A percentile compares a stretch with the other conserved stretches of the same genome.
Conservation (phyloP, 192 early-diverging fungal species). For the Coemansia sp. region DNA sequence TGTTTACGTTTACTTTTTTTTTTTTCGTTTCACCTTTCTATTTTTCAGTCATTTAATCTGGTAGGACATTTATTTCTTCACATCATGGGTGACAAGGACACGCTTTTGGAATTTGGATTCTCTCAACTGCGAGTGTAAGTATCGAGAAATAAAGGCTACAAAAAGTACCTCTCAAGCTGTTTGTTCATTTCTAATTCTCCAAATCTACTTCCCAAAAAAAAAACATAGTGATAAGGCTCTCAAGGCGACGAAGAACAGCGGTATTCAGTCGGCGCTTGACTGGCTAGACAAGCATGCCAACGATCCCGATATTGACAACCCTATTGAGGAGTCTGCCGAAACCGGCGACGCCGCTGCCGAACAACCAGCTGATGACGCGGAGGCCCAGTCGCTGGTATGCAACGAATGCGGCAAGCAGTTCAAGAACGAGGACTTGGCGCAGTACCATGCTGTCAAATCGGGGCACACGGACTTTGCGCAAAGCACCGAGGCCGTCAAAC, state of each 20-base stretch:
- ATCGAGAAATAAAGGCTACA: neutral
- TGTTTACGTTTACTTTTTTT: neutral
- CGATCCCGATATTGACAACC: slow-evolving; percentile 29
- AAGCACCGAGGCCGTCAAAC: slow-evolving; percentile 63
- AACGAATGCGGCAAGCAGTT: slow-evolving; percentile 73
- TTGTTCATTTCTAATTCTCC: neutral
- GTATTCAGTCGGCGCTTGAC: slow-evolving; percentile 49
- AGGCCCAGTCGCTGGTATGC: slow-evolving; percentile 51
- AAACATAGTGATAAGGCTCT: slow-evolving; percentile 22
- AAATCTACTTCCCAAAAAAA: neutral
- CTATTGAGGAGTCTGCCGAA: neutral
- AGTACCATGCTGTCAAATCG: slow-evolving; percentile 67
- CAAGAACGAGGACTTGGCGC: slow-evolving; percentile 56
- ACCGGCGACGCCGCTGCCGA: neutral
- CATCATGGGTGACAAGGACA: slow-evolving; percentile 34
- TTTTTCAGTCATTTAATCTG: neutral
- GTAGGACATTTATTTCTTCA: neutral
- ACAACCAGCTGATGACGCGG: neutral
- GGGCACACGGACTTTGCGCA: slow-evolving; percentile 68
- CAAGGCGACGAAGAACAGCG: slow-evolving; percentile 36
- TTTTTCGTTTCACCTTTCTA: neutral
- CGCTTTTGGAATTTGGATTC: slow-evolving; percentile 52
- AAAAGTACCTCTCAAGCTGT: neutral
- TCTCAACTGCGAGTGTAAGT: slow-evolving; percentile 40
- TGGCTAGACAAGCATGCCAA: slow-evolving; percentile 45